phyloP scores from a whole-genome alignment of 2,329 filamentous ascomycete genomes.

The Penicillium sp. region DNA sequence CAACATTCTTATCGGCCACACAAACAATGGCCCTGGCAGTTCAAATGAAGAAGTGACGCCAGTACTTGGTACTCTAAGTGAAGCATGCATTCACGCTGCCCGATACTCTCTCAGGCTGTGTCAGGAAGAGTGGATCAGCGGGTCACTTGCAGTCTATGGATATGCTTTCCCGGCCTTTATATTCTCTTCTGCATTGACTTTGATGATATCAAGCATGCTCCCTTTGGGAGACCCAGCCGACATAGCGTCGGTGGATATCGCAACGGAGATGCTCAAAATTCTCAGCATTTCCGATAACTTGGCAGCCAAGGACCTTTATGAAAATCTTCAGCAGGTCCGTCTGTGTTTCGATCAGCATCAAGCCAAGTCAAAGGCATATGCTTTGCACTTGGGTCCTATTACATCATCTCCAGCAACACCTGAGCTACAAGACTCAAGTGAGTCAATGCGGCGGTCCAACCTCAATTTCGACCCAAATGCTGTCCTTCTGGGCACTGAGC shows the following conservation, averaged over 20 bases:
- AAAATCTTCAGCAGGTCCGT: constrained; percentile 9
- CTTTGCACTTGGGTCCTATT: too few relatives aligned
- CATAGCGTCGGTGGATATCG: background rate
- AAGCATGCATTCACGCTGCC: background rate
- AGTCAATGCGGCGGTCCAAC: too few relatives aligned
- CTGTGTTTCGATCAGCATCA: too few relatives aligned
- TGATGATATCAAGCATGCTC: constrained; percentile 19
- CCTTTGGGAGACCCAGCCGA: too few relatives aligned
- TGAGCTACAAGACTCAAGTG: too few relatives aligned
- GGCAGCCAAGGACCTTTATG: constrained; percentile 13
- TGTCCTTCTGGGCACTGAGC: too few relatives aligned
- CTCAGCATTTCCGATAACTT: constrained; percentile 12
- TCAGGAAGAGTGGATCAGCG: background rate
- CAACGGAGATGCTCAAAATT: constrained; percentile 21
- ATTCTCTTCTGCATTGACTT: background rate
- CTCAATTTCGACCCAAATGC: too few relatives aligned
- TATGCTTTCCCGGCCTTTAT: background rate
- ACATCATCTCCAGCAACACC: too few relatives aligned
- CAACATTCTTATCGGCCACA: background rate
- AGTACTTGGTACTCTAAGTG: background rate
- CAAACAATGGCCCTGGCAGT: too few relatives aligned
- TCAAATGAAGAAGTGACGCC: too few relatives aligned
- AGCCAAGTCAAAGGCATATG: too few relatives aligned
- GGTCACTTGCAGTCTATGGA: background rate
- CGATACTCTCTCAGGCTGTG: background rate